These are phyloP conservation scores for Bacidia gigantensis DNA, from an alignment of 495 filamentous ascomycete genomes.

Conservation along the genomic window DNA sequence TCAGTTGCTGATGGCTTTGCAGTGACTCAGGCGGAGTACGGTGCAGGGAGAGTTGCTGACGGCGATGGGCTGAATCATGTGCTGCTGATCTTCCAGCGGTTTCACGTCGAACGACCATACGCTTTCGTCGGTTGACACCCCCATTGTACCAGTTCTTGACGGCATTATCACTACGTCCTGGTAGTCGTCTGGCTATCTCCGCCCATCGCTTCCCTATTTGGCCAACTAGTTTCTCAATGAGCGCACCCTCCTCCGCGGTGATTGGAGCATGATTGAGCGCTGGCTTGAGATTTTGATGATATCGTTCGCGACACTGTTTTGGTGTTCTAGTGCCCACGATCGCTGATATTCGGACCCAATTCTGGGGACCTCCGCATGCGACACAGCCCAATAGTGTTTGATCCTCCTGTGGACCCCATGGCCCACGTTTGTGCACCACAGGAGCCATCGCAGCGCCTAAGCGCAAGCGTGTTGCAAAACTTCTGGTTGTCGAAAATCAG, in stretches of 20 bases:
- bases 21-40: slow-evolving; percentile 16
- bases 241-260: slow-evolving; percentile 69
- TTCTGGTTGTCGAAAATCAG: not conserved
- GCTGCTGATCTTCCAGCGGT: not conserved
- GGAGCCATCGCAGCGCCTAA: not conserved
- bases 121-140: slow-evolving; percentile 59
- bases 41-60: slow-evolving; percentile 18
- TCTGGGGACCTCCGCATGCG: slow-evolving; percentile 60
- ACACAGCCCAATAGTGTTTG: slow-evolving; percentile 57
- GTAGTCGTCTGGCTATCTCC: slow-evolving; percentile 75
- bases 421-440: slow-evolving; percentile 58
- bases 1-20: slow-evolving; percentile 21
- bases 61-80: slow-evolving; percentile 11
- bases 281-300: slow-evolving; percentile 90
- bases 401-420: slow-evolving; percentile 82
- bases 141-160: slow-evolving; percentile 99
- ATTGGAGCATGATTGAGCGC: slow-evolving; percentile 84
- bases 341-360: slow-evolving; percentile 84
- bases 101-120: slow-evolving; percentile 15
- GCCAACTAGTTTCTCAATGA: slow-evolving; percentile 68
- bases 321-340: slow-evolving; percentile 65
- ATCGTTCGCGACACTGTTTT: slow-evolving; percentile 94
- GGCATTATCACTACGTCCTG: slow-evolving; percentile 88
- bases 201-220: slow-evolving; percentile 90
- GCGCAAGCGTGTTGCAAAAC: not conserved